These are phyloP conservation scores for Inga leiocalycina DNA, from an alignment of 306 rosid species.

Conservation along the genomic window DNA sequence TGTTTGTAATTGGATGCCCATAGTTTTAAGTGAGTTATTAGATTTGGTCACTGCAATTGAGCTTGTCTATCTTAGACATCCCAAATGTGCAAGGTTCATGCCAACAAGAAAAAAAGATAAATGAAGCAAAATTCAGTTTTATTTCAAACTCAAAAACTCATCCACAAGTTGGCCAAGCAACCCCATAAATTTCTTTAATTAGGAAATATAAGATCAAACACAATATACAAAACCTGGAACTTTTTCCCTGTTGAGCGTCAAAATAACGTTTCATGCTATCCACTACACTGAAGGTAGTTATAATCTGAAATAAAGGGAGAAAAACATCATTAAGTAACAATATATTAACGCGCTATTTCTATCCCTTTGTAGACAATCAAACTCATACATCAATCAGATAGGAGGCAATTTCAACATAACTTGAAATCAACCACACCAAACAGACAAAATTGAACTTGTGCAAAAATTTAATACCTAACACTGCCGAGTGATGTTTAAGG, in stretches of 20 bases:
- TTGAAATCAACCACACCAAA: slow-evolving; percentile 19
- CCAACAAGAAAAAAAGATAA: not conserved
- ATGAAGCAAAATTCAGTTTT: not conserved
- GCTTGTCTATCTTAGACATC: not conserved
- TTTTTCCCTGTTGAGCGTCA: slow-evolving; percentile 62
- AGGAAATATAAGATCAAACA: not conserved
- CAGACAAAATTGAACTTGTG: slow-evolving; percentile 3
- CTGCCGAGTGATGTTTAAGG: not conserved
- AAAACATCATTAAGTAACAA: slow-evolving; percentile 9
- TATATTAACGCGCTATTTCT: not conserved
- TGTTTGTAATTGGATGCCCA: not conserved
- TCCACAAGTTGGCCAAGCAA: slow-evolving; percentile 6
- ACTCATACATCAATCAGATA: slow-evolving; percentile 1
- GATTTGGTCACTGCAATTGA: not conserved
- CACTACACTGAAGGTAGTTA: slow-evolving; percentile 93
- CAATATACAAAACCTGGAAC: slow-evolving; percentile 58
- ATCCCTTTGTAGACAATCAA: slow-evolving; percentile 2
- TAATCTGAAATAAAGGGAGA: slow-evolving; percentile 63
- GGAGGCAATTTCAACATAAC: not conserved
- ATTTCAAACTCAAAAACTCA: slow-evolving; percentile 17
- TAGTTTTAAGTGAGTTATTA: not conserved
- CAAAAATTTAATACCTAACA: not conserved
- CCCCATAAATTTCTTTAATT: slow-evolving; percentile 4
- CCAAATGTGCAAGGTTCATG: not conserved
- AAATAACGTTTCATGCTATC: slow-evolving; percentile 90